phyloP scores from a whole-genome alignment of 805 yeast species.

The Myxozyma vanderwaltii region DNA sequence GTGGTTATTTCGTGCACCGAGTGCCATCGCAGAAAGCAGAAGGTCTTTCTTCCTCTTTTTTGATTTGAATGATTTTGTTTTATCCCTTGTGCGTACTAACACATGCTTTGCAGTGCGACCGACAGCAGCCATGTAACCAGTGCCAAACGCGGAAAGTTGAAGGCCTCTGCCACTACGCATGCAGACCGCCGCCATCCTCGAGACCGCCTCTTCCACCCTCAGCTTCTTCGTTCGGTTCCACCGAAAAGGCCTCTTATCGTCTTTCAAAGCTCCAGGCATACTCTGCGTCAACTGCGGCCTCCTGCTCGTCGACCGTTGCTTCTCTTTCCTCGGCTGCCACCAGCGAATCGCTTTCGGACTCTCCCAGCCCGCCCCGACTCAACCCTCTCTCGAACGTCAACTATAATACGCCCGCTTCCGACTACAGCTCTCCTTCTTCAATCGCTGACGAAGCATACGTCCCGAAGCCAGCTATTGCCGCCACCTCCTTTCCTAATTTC shows the following conservation, averaged over 20 bases:
- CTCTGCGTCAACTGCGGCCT: not conserved
- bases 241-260: not conserved
- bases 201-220: constrained; percentile 1
- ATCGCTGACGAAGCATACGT: constrained; percentile 1
- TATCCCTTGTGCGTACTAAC: not conserved
- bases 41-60: constrained; percentile 4
- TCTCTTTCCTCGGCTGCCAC: no score
- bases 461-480: not conserved
- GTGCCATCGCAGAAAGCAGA: constrained; percentile 34
- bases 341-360: constrained; percentile 1
- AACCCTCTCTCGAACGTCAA: not conserved
- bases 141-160: constrained; percentile 25
- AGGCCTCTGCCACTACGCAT: constrained; percentile 23
- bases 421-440: constrained; percentile 9
- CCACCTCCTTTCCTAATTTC: not conserved
- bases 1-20: constrained; percentile 31
- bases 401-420: not conserved
- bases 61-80: not conserved
- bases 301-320: no score
- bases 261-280: not conserved
- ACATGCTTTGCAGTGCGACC: constrained; percentile 25
- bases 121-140: constrained; percentile 31
- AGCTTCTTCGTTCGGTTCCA: not conserved
- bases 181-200: constrained; percentile 5
- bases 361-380: not conserved